Conservation (phyloP, 306 rosid genomes). For the Medicago lupulina region DNA sequence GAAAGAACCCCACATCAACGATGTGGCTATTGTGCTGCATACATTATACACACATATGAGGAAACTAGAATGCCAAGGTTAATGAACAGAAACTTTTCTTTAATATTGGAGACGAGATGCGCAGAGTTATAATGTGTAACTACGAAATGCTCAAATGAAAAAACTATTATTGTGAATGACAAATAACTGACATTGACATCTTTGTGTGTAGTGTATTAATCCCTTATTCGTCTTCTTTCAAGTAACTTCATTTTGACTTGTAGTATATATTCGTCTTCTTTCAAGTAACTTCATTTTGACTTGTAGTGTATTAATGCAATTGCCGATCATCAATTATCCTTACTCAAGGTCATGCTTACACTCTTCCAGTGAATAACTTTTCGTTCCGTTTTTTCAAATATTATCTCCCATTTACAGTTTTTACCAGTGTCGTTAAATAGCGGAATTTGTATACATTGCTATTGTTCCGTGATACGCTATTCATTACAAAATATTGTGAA, state of each 20-base stretch:
- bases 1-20: constrained; percentile 14
- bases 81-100: constrained; percentile 32
- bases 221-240: constrained; percentile 30
- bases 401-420: background rate
- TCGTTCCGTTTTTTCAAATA: constrained; percentile 26
- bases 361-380: constrained; percentile 21
- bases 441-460: too few species aligned
- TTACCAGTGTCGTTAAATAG: background rate
- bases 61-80: background rate
- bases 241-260: constrained; percentile 16
- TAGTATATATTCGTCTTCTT: constrained; percentile 10
- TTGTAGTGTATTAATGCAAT: background rate
- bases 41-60: too few species aligned
- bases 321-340: constrained; percentile 22
- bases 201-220: constrained; percentile 2
- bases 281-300: constrained; percentile 21
- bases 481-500: too few species aligned
- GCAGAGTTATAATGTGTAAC: background rate
- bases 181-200: constrained; percentile 15
- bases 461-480: too few species aligned
- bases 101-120: constrained; percentile 29
- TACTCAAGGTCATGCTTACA: background rate
- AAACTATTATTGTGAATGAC: constrained; percentile 13
- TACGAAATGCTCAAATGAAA: constrained; percentile 4
- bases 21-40: constrained; percentile 9